These are phyloP conservation scores for Penicillium fuscoglaucum DNA, from an alignment of 2,329 filamentous ascomycete genomes.

Conservation along the genomic window DNA sequence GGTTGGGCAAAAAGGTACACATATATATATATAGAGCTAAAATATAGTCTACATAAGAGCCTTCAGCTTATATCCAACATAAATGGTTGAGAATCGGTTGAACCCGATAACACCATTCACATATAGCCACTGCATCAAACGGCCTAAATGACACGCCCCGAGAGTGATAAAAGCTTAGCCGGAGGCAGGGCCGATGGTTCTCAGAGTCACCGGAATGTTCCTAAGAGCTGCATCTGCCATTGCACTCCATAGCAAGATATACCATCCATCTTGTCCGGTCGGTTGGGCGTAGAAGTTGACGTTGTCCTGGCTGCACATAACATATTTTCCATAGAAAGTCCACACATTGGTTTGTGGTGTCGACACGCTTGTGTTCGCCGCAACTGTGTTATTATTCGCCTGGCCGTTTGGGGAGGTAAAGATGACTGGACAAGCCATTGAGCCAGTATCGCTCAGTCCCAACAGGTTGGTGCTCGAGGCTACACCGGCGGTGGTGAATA, in stretches of 20 bases:
- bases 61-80: not conserved
- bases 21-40: not conserved
- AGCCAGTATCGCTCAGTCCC: not conserved
- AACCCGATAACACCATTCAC: not conserved
- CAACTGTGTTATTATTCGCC: not conserved
- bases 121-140: not conserved
- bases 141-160: too few species aligned
- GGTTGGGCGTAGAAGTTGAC: slow-evolving; percentile 5
- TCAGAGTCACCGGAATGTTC: slow-evolving; percentile 4
- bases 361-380: not conserved
- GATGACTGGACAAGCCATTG: not conserved
- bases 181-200: slow-evolving; percentile 1
- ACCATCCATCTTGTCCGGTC: slow-evolving; percentile 1
- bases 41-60: not conserved
- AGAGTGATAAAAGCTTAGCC: not conserved
- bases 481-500: not conserved
- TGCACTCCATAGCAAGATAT: not conserved
- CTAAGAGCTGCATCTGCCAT: not conserved
- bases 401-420: not conserved
- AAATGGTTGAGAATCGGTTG: not conserved
- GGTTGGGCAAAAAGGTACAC: not conserved
- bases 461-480: not conserved
- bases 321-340: slow-evolving; percentile 8
- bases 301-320: not conserved
- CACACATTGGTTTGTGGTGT: slow-evolving; percentile 5